Evolutionary conservation across 495 filamentous ascomycete species (phyloP), one percentile per base, ranked within the genome.

Genomic region (Penicillium bovifimosum): DNA sequence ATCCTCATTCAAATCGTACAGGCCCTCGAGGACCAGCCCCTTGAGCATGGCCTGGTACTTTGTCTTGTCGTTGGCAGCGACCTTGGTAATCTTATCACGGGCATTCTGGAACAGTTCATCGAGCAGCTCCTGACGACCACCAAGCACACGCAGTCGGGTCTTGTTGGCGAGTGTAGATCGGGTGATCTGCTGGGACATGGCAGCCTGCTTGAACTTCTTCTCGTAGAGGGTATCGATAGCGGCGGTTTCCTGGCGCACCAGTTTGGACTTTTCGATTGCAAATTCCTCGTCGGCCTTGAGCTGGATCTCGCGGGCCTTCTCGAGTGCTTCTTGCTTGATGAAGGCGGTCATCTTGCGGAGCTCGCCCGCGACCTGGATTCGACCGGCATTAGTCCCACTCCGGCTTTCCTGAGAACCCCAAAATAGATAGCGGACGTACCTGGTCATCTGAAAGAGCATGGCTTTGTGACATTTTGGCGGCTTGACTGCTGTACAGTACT

Each of bases 331-430:
- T 76, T 96, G 91, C 68, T 86, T 87, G 84, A 99, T 99, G 87
- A 99, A 99, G 69, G 91, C 90, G 40, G 95, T 97, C 95, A 99
- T 99, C 80, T 99, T 99, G 78, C 86, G 88, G 69, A 99, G 88
- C 81, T 99, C 95, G 70, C 82, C 81, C 65, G 85, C 80, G 74
- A 99, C 92, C 91, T 96, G 59, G 13, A 18, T 28, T 53, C 52
- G 27, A 41, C 47, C 49, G 56, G 49, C 36, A 54, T 56, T 39
- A 61, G 59, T 58, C 47, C 29, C 28, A 42, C 53, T 44, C 33
- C 36, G 40, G 50, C 24, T 24, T 31, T 32, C 20, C 2, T 26
- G 6, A 6, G 8, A 5, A 5, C 10, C 8, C 5, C n/a, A 51
- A 16, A 32, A 20, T 34, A 14, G 9, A 16, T 8, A 13, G 28